Conservation (phyloP, 805 yeast species). For the Zygotorulaspora chibaensis region DNA sequence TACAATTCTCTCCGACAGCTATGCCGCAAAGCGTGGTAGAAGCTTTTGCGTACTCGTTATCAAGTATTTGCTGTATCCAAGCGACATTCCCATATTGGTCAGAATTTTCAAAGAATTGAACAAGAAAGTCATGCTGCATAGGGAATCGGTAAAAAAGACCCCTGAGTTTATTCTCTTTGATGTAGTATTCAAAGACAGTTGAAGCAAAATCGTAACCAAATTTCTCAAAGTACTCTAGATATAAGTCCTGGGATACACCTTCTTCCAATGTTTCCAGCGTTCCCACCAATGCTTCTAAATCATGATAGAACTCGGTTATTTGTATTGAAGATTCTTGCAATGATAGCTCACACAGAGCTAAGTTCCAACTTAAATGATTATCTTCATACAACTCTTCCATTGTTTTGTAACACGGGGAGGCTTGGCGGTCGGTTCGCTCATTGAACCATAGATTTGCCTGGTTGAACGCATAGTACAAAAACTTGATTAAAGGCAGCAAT, state of each 20-base stretch:
- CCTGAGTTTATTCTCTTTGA: slow-evolving; percentile 48
- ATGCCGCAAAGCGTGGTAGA: slow-evolving; percentile 44
- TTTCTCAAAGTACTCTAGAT: slow-evolving; percentile 50
- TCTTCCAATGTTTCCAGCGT: slow-evolving; percentile 37
- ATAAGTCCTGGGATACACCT: slow-evolving; percentile 44
- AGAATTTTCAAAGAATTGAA: slow-evolving; percentile 48
- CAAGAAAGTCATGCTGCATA: slow-evolving; percentile 45
- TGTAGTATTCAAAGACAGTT: slow-evolving; percentile 55
- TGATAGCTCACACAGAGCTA: slow-evolving; percentile 47
- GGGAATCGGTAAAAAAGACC: slow-evolving; percentile 55
- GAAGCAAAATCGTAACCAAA: slow-evolving; percentile 69
- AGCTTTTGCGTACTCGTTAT: slow-evolving; percentile 48
- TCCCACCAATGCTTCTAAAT: slow-evolving; percentile 59
- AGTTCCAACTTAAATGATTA: slow-evolving; percentile 51
- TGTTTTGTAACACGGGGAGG: slow-evolving; percentile 23
- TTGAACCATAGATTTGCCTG: slow-evolving; percentile 36
- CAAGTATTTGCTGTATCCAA: slow-evolving; percentile 67
- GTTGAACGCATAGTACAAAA: slow-evolving; percentile 39
- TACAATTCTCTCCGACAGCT: slow-evolving; percentile 40
- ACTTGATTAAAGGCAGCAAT: slow-evolving; percentile 38
- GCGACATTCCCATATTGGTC: slow-evolving; percentile 50
- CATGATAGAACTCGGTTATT: slow-evolving; percentile 62
- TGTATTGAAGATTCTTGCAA: slow-evolving; percentile 51
- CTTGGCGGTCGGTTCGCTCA: slow-evolving; percentile 19
- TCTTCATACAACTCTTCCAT: slow-evolving; percentile 31